phyloP scores from a whole-genome alignment of 2,329 filamentous ascomycete genomes.

The Claviceps spartinae region DNA sequence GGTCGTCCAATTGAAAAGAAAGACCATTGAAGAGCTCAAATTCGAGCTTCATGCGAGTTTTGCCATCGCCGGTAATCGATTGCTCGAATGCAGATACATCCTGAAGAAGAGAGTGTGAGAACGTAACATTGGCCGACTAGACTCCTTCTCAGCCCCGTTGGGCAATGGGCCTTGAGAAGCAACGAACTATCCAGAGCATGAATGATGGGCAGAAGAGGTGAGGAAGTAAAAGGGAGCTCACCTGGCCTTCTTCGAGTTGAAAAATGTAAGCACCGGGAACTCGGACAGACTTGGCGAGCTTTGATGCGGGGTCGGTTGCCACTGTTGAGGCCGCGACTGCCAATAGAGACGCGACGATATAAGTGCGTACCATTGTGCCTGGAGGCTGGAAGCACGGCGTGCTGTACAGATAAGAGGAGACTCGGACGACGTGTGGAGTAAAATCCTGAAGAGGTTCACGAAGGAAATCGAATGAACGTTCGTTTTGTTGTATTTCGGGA shows the following conservation, averaged over 20 bases:
- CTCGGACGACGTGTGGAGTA: no score
- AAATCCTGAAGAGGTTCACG: no score
- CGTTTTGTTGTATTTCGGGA: neutral
- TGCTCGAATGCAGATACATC: slow-evolving; percentile 10
- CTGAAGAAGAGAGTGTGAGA: slow-evolving; percentile 1
- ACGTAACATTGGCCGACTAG: no score
- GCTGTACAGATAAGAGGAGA: neutral
- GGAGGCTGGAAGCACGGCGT: neutral
- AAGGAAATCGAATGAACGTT: no score
- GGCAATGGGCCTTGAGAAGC: neutral
- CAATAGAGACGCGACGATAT: slow-evolving; percentile 6
- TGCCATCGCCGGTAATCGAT: slow-evolving; percentile 18
- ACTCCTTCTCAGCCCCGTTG: neutral
- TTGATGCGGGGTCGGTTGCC: neutral
- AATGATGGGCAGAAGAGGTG: neutral
- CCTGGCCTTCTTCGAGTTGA: slow-evolving; percentile 9
- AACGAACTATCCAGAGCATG: neutral
- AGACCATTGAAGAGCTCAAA: slow-evolving; percentile 40
- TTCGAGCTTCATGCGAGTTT: slow-evolving; percentile 33
- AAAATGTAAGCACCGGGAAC: slow-evolving; percentile 11
- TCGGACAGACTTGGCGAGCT: neutral
- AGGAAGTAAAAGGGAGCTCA: slow-evolving; percentile 5
- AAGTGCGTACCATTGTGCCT: slow-evolving; percentile 8
- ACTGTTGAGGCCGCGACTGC: slow-evolving; percentile 8
- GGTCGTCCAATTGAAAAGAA: slow-evolving; percentile 37